Base-by-base conservation (phyloP, 768 basidiomycete genomes). In the Tephrocybe sp. region DNA sequence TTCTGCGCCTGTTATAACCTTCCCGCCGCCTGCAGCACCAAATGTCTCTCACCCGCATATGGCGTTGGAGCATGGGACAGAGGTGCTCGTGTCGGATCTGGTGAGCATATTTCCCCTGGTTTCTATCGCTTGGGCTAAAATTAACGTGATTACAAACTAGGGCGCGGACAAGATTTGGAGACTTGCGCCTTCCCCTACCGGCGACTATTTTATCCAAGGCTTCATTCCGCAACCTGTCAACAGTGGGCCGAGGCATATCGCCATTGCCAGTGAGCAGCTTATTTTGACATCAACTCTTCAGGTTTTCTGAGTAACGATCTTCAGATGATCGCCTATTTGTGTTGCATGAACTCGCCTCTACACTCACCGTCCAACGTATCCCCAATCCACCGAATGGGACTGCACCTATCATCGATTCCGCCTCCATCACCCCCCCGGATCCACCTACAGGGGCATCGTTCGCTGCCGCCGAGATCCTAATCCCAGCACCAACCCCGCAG, bases 121-220 rank as follows among this genome's bases (percentile, higher is more conserved):
- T 13, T 11, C 14, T 23, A 12, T 41, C 2, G 14, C 9, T 14
- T 39, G 2, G 2, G 2, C 1, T 26, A 20, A 35, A 16, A 4
- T n/a, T n/a, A n/a, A n/a, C n/a, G n/a, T 12, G 20, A 35, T 17
- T 10, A 41, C 35, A 14, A 6, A 33, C 45, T 52, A 83, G 82
- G 83, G 83, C 22, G 77, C 68, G 2, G 84, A 85, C 65, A 84
- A 74, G 57, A 74, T 85, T 43, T 87, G 84, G 83, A 71, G 84
- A 34, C 73, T 86, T 1, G 72, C 64, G 13, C 67, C 73, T 26
- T 26, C 26, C 44, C 60, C 65, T 7, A 67, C 74, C 0, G 77
- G 76, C 0, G 61, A 73, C 17, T 85, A 74, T 62, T 68, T 61
- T 31, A 72, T 85, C 26, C 79, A 80, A 39, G 83, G 84, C 69